Conservation (phyloP, 176 grass and related monocot genomes). For the Oryza punctata region DNA sequence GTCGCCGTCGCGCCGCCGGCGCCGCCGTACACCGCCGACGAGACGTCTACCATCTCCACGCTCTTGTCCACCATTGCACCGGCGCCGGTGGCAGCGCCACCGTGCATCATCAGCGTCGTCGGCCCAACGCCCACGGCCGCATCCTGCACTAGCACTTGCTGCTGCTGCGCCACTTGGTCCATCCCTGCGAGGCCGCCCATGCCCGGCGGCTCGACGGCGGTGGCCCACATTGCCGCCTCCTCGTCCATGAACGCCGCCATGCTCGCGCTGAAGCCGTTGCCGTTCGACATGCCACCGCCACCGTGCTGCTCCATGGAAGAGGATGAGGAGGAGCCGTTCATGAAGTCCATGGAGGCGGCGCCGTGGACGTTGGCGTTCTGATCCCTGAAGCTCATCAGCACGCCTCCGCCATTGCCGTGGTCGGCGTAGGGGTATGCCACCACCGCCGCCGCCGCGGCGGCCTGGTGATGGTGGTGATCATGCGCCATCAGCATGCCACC, state of each 20-base stretch:
- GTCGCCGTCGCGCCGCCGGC: slow-evolving; percentile 17
- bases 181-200: slow-evolving; percentile 38
- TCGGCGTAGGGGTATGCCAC: slow-evolving; percentile 56
- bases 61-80: slow-evolving; percentile 42
- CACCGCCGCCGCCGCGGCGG: slow-evolving; percentile 18
- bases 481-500: slow-evolving; percentile 42
- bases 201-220: slow-evolving; percentile 24
- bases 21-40: slow-evolving; percentile 44
- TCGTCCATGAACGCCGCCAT: slow-evolving; percentile 69
- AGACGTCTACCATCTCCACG: slow-evolving; percentile 68
- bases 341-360: slow-evolving; percentile 59
- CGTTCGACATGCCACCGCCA: slow-evolving; percentile 35
- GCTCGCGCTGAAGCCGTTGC: slow-evolving; percentile 35
- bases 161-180: slow-evolving; percentile 31
- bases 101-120: slow-evolving; percentile 24
- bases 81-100: neutral
- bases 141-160: slow-evolving; percentile 27
- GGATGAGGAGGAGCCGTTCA: slow-evolving; percentile 63
- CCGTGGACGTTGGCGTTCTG: slow-evolving; percentile 49
- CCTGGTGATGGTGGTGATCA: slow-evolving; percentile 4
- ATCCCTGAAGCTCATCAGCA: slow-evolving; percentile 80
- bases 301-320: slow-evolving; percentile 65
- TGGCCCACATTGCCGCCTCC: slow-evolving; percentile 60
- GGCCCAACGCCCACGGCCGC: slow-evolving; percentile 10
- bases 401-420: slow-evolving; percentile 35